Base-by-base conservation (phyloP, 2,329 filamentous ascomycete species). In the Cordyceps javanica region DNA sequence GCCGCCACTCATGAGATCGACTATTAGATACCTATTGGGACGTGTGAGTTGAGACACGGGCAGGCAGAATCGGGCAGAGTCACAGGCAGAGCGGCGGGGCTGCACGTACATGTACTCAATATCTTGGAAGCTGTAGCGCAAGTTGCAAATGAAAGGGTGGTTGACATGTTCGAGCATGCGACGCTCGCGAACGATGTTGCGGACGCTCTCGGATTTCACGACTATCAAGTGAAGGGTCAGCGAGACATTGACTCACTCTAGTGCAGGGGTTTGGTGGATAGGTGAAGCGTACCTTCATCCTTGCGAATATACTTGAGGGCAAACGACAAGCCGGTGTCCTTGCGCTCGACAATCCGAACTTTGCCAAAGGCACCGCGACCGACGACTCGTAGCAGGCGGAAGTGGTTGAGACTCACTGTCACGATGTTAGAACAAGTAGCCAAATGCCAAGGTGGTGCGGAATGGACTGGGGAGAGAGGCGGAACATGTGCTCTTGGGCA, bases 71-170 rank as follows among this genome's bases (percentile, higher is more conserved):
- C 19, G 13, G 11, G n/a, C 44, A 21, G 21, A n/a, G n/a, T n/a
- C n/a, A n/a, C 48, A 2, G 26, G 25, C 19, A 21, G n/a, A 34
- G 26, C n/a, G 26, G 52, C 39, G 28, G 25, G 36, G 21, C 5
- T 6, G 23, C 59, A 73, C 89, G 68, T 80, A 96, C 91, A 99
- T 88, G 75, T 99, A 99, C 73, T 99, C 94, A 66, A 97, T 91
- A 73, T 99, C 94, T 75, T 99, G 94, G 71, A 99, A 99, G 75
- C 92, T 97, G 77, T 97, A 99, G 67, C 94, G 89, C 78, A 99
- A 78, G 73, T 99, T 99, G 78, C 93, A 97, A 65, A 99, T 89
- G 72, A 97, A 99, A 26, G 93, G 91, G 69, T 99, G 94, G 71
- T 96, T 97, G 67, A 99, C 82, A 72, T 97, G 91, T 76, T 99